These are phyloP conservation scores for Seiridium cupressi DNA, from an alignment of 2,329 filamentous ascomycete genomes.

Conservation along the genomic window DNA sequence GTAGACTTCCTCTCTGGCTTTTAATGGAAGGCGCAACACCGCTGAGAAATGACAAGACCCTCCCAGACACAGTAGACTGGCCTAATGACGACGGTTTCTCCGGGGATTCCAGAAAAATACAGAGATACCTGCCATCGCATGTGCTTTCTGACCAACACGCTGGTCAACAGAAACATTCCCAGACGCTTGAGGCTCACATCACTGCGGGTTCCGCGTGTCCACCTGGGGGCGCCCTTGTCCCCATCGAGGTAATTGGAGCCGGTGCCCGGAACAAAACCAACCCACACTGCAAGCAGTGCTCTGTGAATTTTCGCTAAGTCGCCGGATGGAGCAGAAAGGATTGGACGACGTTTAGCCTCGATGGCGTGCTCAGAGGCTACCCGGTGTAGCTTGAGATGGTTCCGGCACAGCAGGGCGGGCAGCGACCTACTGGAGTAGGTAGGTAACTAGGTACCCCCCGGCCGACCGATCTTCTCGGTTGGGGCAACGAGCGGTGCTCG, in stretches of 20 bases:
- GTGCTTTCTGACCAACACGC: background rate
- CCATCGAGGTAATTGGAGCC: conserved; percentile 4
- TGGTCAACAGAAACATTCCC: background rate
- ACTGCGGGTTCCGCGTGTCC: background rate
- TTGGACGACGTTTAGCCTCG: conserved; percentile 23
- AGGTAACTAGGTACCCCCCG: conserved; percentile 6
- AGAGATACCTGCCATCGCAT: background rate
- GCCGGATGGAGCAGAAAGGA: conserved; percentile 10
- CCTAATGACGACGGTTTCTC: background rate
- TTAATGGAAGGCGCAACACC: conserved; percentile 3
- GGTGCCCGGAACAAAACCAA: background rate
- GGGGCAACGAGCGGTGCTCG: background rate
- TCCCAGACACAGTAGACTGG: background rate
- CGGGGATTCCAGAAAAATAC: background rate
- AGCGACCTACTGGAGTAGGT: conserved; percentile 9
- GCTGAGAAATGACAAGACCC: background rate
- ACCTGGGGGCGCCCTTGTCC: background rate
- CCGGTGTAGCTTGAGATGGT: background rate
- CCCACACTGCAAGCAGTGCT: background rate
- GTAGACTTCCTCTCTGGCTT: conserved; percentile 1
- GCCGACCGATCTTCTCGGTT: background rate
- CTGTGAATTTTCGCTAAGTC: background rate
- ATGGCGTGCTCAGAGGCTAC: conserved; percentile 30
- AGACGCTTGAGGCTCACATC: background rate
- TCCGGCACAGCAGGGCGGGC: conserved; percentile 2